phyloP scores from a whole-genome alignment of 805 yeast species.

The Schwanniomyces occidentalis region DNA sequence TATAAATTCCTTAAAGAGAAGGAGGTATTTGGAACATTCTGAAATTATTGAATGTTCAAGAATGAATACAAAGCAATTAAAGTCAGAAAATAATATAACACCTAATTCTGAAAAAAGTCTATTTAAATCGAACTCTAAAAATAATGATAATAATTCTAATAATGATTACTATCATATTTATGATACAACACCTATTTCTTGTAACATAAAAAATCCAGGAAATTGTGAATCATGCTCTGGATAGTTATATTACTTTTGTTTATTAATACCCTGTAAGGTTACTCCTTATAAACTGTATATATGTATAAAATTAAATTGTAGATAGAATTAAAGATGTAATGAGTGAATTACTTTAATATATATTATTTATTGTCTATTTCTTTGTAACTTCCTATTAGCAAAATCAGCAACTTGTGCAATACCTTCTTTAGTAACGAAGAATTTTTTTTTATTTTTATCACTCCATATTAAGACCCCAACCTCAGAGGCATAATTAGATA shows the following conservation, averaged over 20 bases:
- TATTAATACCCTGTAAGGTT: too few species aligned
- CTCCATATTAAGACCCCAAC: slow-evolving; percentile 92
- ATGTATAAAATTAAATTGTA: slow-evolving; percentile 6
- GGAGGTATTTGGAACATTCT: slow-evolving; percentile 21
- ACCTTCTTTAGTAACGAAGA: slow-evolving; percentile 88
- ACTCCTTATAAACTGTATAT: slow-evolving; percentile 3
- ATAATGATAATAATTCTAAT: slow-evolving; percentile 6
- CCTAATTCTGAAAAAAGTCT: too few species aligned
- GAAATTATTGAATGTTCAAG: too few species aligned
- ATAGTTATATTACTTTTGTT: slow-evolving; percentile 9
- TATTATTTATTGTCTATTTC: slow-evolving; percentile 3
- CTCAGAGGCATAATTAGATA: slow-evolving; percentile 80
- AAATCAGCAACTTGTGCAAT: slow-evolving; percentile 87
- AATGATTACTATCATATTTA: slow-evolving; percentile 26
- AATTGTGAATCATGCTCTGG: slow-evolving; percentile 46
- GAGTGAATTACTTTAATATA: too few species aligned
- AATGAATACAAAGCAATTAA: too few species aligned
- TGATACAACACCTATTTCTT: slow-evolving; percentile 34
- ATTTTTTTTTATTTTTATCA: slow-evolving; percentile 63
- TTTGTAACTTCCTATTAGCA: slow-evolving; percentile 58
- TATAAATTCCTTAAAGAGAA: slow-evolving; percentile 17
- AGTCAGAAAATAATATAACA: slow-evolving; percentile 2
- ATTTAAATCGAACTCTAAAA: too few species aligned
- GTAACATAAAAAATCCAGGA: slow-evolving; percentile 27
- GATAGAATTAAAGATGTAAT: slow-evolving; percentile 7